Evolutionary conservation across 495 filamentous ascomycete species (phyloP).

Genomic region (Hypoxylon lenormandii): DNA sequence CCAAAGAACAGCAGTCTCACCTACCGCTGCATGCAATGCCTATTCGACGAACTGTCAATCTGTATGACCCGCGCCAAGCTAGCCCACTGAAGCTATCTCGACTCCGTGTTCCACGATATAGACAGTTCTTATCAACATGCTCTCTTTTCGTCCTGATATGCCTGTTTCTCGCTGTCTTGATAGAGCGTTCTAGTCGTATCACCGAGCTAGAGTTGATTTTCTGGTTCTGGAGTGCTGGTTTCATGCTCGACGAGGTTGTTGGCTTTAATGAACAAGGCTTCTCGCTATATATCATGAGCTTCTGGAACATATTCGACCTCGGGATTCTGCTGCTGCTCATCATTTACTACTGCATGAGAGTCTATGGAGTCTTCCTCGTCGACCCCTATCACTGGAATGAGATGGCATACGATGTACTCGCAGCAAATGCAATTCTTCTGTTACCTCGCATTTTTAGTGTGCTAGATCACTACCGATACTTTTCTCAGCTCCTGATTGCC

Average conservation of each 20-base stretch:
- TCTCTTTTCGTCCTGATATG: slow-evolving; percentile 83
- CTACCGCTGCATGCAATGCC: slow-evolving; percentile 52
- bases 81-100: slow-evolving; percentile 90
- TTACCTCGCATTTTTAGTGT: slow-evolving; percentile 91
- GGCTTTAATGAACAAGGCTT: slow-evolving; percentile 95
- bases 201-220: slow-evolving; percentile 85
- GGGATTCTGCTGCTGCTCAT: slow-evolving; percentile 87
- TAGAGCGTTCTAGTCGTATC: slow-evolving; percentile 76
- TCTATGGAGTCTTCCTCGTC: slow-evolving; percentile 84
- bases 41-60: slow-evolving; percentile 77
- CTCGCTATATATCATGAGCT: slow-evolving; percentile 92
- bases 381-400: slow-evolving; percentile 75
- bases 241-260: slow-evolving; percentile 95
- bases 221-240: slow-evolving; percentile 96
- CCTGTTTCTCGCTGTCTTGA: slow-evolving; percentile 82
- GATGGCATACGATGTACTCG: slow-evolving; percentile 90
- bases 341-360: slow-evolving; percentile 85
- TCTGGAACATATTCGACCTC: slow-evolving; percentile 95
- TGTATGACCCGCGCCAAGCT: slow-evolving; percentile 91
- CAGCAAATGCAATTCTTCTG: slow-evolving; percentile 86
- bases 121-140: slow-evolving; percentile 85
- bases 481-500: slow-evolving; percentile 91
- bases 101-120: slow-evolving; percentile 87
- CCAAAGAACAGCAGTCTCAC: slow-evolving; percentile 54
- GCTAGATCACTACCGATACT: slow-evolving; percentile 92